These are phyloP conservation scores for Geotrichum ghanense DNA, from an alignment of 805 yeast species.

Conservation along the genomic window DNA sequence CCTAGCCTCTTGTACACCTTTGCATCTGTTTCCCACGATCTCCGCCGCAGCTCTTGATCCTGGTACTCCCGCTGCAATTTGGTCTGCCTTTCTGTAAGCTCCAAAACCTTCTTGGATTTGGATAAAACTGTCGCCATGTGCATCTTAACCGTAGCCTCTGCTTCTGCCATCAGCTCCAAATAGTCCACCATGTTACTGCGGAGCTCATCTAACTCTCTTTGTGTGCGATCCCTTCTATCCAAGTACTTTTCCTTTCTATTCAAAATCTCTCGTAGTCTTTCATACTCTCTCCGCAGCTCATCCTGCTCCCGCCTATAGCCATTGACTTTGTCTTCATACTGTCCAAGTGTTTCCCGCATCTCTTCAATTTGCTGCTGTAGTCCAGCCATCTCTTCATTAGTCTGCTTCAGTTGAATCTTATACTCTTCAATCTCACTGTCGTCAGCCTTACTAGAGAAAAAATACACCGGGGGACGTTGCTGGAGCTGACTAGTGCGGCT, in stretches of 20 bases:
- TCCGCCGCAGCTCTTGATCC: constrained; percentile 2
- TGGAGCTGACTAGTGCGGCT: constrained; percentile 14
- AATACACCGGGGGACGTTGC: background rate
- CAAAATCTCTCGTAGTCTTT: background rate
- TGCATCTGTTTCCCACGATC: constrained; percentile 6
- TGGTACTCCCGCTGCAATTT: background rate
- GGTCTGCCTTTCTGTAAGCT: background rate
- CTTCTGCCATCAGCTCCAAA: background rate
- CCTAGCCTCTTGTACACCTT: constrained; percentile 5
- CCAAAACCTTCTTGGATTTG: background rate
- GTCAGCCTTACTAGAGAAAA: background rate
- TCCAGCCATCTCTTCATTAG: constrained; percentile 1
- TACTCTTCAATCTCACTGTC: background rate
- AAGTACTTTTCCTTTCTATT: constrained; percentile 2
- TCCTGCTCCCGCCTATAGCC: constrained; percentile 9
- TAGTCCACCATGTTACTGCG: background rate
- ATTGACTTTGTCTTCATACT: constrained; percentile 13
- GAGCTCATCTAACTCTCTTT: constrained; percentile 2
- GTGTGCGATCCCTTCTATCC: constrained; percentile 4
- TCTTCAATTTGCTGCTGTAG: constrained; percentile 8
- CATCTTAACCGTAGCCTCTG: background rate
- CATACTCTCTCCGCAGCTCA: constrained; percentile 5
- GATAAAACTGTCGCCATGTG: constrained; percentile 3
- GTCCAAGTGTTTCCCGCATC: constrained; percentile 1
- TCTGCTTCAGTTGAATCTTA: constrained; percentile 1